Evolutionary conservation across 2,329 filamentous ascomycete species (phyloP).

Genomic region (Arthrobotrys sinensis): DNA sequence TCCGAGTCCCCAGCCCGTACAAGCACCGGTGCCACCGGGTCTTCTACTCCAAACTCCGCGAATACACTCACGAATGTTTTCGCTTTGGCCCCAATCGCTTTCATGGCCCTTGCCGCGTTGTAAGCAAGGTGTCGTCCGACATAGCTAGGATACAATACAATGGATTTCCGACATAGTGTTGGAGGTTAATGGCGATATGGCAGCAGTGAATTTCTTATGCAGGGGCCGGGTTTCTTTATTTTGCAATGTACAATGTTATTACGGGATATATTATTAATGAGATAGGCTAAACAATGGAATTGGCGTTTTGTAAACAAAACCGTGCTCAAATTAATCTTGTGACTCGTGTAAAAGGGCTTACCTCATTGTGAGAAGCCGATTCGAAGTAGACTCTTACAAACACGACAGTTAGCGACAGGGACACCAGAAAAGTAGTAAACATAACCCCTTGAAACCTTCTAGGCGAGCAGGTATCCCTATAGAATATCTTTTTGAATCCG

Average conservation of each 20-base stretch:
- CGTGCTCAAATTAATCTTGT: too few species aligned
- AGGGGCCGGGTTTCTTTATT: neutral
- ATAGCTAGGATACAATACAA: neutral
- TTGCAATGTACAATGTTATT: constrained; percentile 29
- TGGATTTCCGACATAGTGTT: neutral
- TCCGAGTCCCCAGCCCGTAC: constrained; percentile 24
- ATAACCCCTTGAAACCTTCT: too few species aligned
- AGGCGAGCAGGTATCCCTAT: too few species aligned
- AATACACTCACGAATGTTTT: constrained; percentile 23
- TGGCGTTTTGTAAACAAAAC: neutral
- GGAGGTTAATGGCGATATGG: neutral
- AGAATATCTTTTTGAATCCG: too few species aligned
- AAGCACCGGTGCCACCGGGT: constrained; percentile 2
- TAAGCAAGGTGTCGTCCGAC: neutral
- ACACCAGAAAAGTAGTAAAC: too few species aligned
- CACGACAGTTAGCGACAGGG: too few species aligned
- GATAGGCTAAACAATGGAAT: neutral
- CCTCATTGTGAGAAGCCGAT: too few species aligned
- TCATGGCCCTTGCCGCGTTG: constrained; percentile 41
- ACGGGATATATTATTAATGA: constrained; percentile 25
- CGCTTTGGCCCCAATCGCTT: constrained; percentile 33
- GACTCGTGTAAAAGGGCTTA: too few species aligned
- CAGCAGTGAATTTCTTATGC: neutral
- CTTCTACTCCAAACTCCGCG: constrained; percentile 33
- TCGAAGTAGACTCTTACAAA: too few species aligned